phyloP scores from a whole-genome alignment of 495 filamentous ascomycete species.

The Penicillium robsamsonii region DNA sequence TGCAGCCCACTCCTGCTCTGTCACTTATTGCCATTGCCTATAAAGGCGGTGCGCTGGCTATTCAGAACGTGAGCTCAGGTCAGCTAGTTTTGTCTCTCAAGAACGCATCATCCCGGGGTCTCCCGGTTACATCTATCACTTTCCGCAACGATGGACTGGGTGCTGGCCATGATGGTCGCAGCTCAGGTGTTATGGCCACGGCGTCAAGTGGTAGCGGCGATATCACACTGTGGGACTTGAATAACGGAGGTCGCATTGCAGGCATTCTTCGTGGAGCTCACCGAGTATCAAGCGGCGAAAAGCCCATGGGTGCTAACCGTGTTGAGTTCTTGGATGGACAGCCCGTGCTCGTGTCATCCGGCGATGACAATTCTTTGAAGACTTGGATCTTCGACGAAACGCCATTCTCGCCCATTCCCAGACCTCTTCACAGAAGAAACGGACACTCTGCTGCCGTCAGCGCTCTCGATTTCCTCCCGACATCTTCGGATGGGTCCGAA shows the following conservation, averaged over 20 bases:
- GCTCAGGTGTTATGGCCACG: constrained; percentile 83
- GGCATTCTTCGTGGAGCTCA: constrained; percentile 85
- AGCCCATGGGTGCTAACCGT: constrained; percentile 63
- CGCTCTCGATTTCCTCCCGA: constrained; percentile 74
- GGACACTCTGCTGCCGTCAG: constrained; percentile 87
- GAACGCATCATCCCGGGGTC: constrained; percentile 49
- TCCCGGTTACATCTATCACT: constrained; percentile 71
- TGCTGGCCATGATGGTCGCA: constrained; percentile 80
- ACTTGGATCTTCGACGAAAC: constrained; percentile 93
- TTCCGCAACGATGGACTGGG: constrained; percentile 92
- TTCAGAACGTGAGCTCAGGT: constrained; percentile 79
- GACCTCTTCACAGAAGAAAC: constrained; percentile 76
- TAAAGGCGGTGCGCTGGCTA: constrained; percentile 68
- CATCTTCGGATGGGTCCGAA: constrained; percentile 85
- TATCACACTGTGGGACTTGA: constrained; percentile 94
- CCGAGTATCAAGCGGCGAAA: constrained; percentile 59
- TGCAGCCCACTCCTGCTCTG: constrained; percentile 78
- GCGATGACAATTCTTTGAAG: constrained; percentile 88
- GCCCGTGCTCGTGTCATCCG: constrained; percentile 83
- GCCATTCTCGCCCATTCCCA: constrained; percentile 78
- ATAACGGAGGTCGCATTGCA: constrained; percentile 75
- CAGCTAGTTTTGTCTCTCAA: constrained; percentile 65
- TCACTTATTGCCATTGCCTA: constrained; percentile 88
- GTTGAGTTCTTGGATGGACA: constrained; percentile 91
- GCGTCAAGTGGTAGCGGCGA: constrained; percentile 70